Conservation (phyloP, 1,139 yeast genomes). For the Candida sanyaensis region DNA sequence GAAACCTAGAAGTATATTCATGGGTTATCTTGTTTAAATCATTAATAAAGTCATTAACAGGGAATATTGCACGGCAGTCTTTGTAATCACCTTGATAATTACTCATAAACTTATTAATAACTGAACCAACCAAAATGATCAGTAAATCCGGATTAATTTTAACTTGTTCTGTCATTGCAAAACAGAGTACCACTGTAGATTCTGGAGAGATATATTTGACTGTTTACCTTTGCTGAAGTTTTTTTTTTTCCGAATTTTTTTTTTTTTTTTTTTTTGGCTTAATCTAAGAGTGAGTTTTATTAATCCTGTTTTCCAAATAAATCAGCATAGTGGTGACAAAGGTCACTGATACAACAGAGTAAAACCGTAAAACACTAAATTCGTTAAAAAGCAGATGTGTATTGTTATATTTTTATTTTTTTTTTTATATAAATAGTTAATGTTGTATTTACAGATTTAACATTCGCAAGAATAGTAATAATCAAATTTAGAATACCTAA, state of each 20-base stretch:
- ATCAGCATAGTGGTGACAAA: too few species aligned
- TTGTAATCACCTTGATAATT: slow-evolving; percentile 15
- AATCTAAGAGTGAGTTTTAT: background rate
- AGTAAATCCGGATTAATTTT: slow-evolving; percentile 17
- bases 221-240: background rate
- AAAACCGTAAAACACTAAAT: too few species aligned
- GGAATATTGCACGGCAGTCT: slow-evolving; percentile 18
- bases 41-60: slow-evolving; percentile 19
- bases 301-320: too few species aligned
- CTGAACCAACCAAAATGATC: slow-evolving; percentile 30
- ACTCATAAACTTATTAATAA: slow-evolving; percentile 27
- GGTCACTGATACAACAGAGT: too few species aligned
- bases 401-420: too few species aligned
- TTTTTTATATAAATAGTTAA: too few species aligned
- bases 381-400: too few species aligned
- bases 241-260: background rate
- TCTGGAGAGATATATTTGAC: background rate
- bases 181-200: background rate
- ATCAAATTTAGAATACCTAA: too few species aligned
- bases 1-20: slow-evolving; percentile 17
- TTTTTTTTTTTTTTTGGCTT: background rate
- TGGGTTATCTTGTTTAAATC: slow-evolving; percentile 20
- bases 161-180: slow-evolving; percentile 16
- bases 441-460: too few species aligned
- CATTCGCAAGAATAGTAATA: too few species aligned